Base-by-base conservation (phyloP, 164 flowering plant genomes). In the Vitis amurensis region DNA sequence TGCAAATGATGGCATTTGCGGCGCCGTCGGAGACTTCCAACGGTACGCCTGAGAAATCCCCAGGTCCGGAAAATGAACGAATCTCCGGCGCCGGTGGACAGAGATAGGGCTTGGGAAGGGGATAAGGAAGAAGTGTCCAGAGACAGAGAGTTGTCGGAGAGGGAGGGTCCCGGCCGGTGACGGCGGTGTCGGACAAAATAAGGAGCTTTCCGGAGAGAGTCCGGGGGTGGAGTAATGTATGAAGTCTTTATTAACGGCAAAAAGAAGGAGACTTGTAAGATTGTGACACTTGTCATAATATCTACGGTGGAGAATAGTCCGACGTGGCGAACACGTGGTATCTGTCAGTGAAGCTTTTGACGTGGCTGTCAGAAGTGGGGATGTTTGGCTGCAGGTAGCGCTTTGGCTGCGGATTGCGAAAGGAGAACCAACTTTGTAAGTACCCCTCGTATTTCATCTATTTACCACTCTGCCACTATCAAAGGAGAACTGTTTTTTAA, bases 251-350 rank as follows among this genome's bases (percentile, higher is more conserved):
- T 50, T 23, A 64, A 64, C 55, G 57, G 55, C 30, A 70, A 30
- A 49, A 67, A 37, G 10, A 47, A 56, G 52, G 61, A 52, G 48
- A 30, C 68, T 51, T 50, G 31, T 68, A 59, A 27, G 56, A 66
- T 50, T 12, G 10, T 57, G 65, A 52, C 72, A 64, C 69, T 68
- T 68, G 72, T 68, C 62, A 4, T 0, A 0, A 37, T 57, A 15
- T 16, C 12, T 29, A 11, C 47, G 65, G 65, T 59, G 19, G 50
- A 49, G 1, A 52, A n/a, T 1, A 14, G 15, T 68, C 71, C 47
- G 19, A 74, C 60, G 64, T 74, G 77, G 69, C 72, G 16, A 27
- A 57, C 27, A 64, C 55, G 67, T 50, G 27, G 67, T 6, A 31
- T 9, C 17, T 64, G 56, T 50, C 67, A 49, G 37, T 16, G 17